phyloP scores from a whole-genome alignment of 1,284 basidiomycete genomes.

The Cutaneotrichosporon cutaneum region DNA sequence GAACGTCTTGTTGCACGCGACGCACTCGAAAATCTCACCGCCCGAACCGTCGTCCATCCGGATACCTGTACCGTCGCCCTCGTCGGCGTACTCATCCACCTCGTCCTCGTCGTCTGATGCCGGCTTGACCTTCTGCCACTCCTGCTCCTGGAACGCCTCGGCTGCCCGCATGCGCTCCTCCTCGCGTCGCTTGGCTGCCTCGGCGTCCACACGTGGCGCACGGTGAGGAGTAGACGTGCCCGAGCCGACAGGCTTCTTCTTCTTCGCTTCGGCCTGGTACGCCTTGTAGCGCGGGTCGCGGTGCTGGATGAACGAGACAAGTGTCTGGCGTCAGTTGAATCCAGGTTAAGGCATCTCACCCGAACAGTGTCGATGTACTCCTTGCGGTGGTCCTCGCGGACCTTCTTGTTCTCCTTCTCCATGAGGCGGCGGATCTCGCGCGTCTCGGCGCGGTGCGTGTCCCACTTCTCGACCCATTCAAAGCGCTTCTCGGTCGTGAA shows the following conservation, averaged over 20 bases:
- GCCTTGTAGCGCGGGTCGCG: slow-evolving; percentile 89
- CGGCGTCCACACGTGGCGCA: slow-evolving; percentile 30
- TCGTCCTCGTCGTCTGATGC: slow-evolving; percentile 62
- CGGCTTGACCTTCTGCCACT: slow-evolving; percentile 75
- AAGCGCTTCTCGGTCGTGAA: slow-evolving; percentile 90
- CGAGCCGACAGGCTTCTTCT: slow-evolving; percentile 20
- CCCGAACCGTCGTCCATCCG: slow-evolving; percentile 37
- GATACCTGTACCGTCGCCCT: slow-evolving; percentile 40
- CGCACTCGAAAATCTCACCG: slow-evolving; percentile 72
- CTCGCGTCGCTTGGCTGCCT: slow-evolving; percentile 28
- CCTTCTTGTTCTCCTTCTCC: slow-evolving; percentile 95
- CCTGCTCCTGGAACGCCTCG: slow-evolving; percentile 58
- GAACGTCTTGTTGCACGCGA: slow-evolving; percentile 91
- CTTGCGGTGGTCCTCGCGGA: slow-evolving; percentile 76
- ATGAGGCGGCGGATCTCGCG: slow-evolving; percentile 79
- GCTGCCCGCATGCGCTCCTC: slow-evolving; percentile 35
- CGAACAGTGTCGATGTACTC: slow-evolving; percentile 93
- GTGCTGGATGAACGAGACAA: slow-evolving; percentile 84
- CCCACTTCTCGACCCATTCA: slow-evolving; percentile 83
- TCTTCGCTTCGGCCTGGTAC: slow-evolving; percentile 59
- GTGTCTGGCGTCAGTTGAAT: slow-evolving; percentile 57
- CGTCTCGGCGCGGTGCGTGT: slow-evolving; percentile 79
- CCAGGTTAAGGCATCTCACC: slow-evolving; percentile 56
- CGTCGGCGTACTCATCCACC: slow-evolving; percentile 36
- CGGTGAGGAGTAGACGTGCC: slow-evolving; percentile 26